These are phyloP conservation scores for Oryza glaberrima DNA, from an alignment of 176 grass and related monocot genomes.

Conservation along the genomic window DNA sequence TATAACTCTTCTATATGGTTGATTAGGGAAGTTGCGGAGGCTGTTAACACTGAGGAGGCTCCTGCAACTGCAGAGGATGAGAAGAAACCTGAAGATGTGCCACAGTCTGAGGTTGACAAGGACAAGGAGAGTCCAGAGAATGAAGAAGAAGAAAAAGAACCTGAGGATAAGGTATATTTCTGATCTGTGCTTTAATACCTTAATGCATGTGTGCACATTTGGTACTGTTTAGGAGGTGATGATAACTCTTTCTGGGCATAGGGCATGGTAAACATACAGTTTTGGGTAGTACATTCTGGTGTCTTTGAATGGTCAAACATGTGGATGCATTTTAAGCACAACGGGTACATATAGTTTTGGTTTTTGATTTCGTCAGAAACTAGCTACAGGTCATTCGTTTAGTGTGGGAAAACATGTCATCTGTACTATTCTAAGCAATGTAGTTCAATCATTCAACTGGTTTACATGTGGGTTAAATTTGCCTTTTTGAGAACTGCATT, in stretches of 20 bases:
- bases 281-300: neutral
- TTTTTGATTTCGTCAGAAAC: neutral
- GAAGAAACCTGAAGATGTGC: conserved; percentile 54
- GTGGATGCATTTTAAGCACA: neutral
- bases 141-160: conserved; percentile 57
- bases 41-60: conserved; percentile 34
- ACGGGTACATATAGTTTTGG: neutral
- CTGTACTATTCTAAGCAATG: neutral
- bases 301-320: neutral
- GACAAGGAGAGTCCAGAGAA: conserved; percentile 51
- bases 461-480: neutral
- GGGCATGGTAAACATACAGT: neutral
- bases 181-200: neutral
- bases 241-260: neutral
- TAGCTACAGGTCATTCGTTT: neutral
- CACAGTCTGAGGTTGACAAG: conserved; percentile 30
- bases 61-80: conserved; percentile 45
- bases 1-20: neutral
- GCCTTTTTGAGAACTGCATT: neutral
- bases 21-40: conserved; percentile 32
- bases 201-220: neutral
- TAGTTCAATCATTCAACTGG: neutral
- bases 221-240: neutral
- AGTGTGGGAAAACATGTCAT: neutral
- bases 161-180: conserved; percentile 71